Conservation (phyloP, 345 rosid genomes). For the Hibiscus tridactylites region DNA sequence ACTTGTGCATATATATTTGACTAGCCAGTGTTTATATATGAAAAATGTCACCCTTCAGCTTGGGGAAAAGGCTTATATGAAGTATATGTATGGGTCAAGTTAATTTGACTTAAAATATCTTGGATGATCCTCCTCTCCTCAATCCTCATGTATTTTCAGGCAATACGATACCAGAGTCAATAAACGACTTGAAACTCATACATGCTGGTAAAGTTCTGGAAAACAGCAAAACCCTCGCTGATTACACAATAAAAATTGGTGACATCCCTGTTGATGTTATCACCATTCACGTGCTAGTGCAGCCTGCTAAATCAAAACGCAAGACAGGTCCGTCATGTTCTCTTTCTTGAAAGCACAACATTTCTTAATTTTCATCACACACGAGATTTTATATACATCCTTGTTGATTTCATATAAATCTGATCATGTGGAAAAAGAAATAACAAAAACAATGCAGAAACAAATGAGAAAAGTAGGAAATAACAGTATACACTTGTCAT, state of each 20-base stretch:
- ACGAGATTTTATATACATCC: neutral
- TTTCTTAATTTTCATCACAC: neutral
- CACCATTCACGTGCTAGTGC: conserved; percentile 35
- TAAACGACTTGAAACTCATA: conserved; percentile 32
- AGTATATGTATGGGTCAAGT: neutral
- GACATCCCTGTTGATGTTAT: conserved; percentile 25
- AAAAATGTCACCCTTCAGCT: neutral
- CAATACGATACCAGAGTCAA: conserved; percentile 25
- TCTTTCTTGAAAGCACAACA: neutral
- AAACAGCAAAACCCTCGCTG: conserved; percentile 31
- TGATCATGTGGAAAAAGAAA: too few species aligned
- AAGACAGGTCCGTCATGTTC: conserved; percentile 25
- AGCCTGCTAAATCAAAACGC: conserved; percentile 22
- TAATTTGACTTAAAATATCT: neutral
- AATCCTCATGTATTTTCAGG: conserved; percentile 17
- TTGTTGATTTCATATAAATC: neutral
- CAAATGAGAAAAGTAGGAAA: too few species aligned
- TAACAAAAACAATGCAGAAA: too few species aligned
- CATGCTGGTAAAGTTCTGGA: conserved; percentile 36
- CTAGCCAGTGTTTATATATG: neutral
- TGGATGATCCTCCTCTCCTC: neutral
- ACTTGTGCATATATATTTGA: neutral
- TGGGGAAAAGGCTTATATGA: neutral
- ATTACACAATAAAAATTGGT: conserved; percentile 21
- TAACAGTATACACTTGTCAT: neutral